Evolutionary conservation across 2,329 filamentous ascomycete genomes (phyloP).

Genomic region (Nectriaceae sp.): DNA sequence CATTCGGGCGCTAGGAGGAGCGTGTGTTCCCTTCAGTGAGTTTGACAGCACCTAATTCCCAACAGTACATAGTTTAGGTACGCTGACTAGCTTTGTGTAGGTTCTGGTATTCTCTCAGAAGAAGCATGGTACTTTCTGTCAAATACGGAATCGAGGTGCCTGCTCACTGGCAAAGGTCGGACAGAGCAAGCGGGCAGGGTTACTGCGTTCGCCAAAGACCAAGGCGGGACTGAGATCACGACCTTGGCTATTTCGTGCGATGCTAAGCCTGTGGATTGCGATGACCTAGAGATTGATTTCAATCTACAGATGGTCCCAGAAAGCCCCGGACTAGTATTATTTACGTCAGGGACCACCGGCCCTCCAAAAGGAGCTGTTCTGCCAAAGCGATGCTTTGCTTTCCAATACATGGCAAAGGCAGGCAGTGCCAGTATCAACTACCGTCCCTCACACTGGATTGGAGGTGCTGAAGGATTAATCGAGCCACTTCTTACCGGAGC

Average conservation of each 20-base stretch:
- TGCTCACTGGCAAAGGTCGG: background rate
- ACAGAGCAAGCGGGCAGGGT: background rate
- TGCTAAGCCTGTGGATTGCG: background rate
- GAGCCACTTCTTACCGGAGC: constrained; percentile 14
- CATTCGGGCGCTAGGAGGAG: constrained; percentile 16
- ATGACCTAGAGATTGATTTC: background rate
- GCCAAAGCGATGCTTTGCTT: constrained; percentile 10
- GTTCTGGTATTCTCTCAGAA: constrained; percentile 13
- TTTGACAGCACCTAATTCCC: background rate
- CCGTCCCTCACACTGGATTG: constrained; percentile 22
- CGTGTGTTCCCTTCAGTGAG: constrained; percentile 16
- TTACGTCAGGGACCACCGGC: constrained; percentile 75
- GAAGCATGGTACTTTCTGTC: constrained; percentile 16
- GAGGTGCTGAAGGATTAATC: constrained; percentile 12
- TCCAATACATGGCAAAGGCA: background rate
- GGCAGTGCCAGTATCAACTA: constrained; percentile 12
- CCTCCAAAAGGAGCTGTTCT: constrained; percentile 77
- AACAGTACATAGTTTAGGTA: too few relatives aligned
- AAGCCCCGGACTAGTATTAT: constrained; percentile 18
- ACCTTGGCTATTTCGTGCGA: background rate
- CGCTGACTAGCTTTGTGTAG: too few relatives aligned
- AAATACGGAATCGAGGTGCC: background rate
- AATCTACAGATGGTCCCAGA: background rate
- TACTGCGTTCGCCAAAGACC: background rate
- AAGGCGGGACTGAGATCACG: background rate